Evolutionary conservation across 2,329 filamentous ascomycete genomes (phyloP), one percentile per base, ranked within the genome.

Genomic region (Penicillium sp.): DNA sequence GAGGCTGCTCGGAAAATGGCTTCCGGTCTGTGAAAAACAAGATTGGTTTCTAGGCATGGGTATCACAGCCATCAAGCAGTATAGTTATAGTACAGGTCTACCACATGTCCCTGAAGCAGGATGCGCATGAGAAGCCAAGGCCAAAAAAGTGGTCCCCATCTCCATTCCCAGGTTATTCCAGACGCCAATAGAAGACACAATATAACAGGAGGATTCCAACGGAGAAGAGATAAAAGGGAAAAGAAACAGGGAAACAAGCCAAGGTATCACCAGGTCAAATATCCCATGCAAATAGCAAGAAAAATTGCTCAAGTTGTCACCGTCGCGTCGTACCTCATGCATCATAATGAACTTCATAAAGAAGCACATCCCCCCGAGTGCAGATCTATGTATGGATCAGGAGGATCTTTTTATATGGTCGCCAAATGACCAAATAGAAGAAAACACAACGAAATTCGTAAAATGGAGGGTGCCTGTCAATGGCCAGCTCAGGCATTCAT

Each of bases 401-500:
- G 33, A 43, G 36, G 36, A 23, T 38, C 40, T 51, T 53, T 47
- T 33, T 30, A 35, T 11, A 30, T 23, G 19, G 28, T 26, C 42
- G 20, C 27, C 21, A n/a, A 18, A 29, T 14, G 20, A 44, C 31
- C 36, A 27, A n/a, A 33, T 31, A 43, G 23, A 25, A 39, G 17
- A 17, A 39, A 17, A 28, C 10, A 30, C 26, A 42, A 51, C 38
- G 38, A 48, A 47, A 46, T 51, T 54, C 52, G 52, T 54, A 35
- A 52, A 36, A 19, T 16, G 32, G 17, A 31, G 29, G 15, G 33
- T 17, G 23, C 21, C 28, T 18, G 18, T 32, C 17, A 18, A 14
- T 23, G 19, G 17, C 29, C 37, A 30, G 28, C 31, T 58, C 52
- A 63, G 48, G 59, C 59, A 56, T 60, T 63, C 60, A 59, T 63